phyloP scores from a whole-genome alignment of 2,329 filamentous ascomycete species.

The Sporothrix mexicana region DNA sequence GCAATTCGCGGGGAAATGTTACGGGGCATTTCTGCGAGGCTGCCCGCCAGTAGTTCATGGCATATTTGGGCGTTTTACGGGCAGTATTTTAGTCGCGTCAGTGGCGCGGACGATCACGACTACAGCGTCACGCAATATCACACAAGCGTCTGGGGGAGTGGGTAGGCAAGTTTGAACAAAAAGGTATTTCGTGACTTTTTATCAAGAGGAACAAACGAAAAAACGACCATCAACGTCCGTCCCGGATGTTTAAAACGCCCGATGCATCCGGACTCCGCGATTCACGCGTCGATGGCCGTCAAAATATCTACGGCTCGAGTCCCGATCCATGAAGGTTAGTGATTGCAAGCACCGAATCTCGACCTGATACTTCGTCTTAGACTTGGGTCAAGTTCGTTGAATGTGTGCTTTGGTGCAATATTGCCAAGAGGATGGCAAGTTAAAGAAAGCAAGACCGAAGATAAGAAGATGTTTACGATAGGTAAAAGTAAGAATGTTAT shows the following conservation, averaged over 20 bases:
- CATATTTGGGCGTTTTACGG: background rate
- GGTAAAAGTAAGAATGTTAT: background rate
- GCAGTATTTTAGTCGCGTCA: constrained; percentile 28
- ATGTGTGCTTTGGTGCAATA: background rate
- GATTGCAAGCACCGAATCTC: background rate
- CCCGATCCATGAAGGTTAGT: background rate
- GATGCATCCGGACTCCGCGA: constrained; percentile 20
- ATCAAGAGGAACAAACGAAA: no score
- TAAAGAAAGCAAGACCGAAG: no score
- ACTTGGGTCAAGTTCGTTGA: background rate
- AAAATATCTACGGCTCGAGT: background rate
- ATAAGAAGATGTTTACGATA: background rate
- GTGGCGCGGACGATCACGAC: constrained; percentile 31
- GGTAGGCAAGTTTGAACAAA: background rate
- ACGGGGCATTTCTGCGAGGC: background rate
- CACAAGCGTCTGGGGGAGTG: constrained; percentile 5
- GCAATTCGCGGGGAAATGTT: background rate
- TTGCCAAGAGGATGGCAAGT: constrained; percentile 1
- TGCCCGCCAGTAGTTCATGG: background rate
- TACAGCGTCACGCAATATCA: constrained; percentile 29
- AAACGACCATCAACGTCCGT: no score
- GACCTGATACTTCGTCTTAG: background rate
- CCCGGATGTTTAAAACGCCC: constrained; percentile 3
- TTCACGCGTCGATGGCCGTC: background rate
- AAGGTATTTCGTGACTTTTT: no score